Evolutionary conservation across 2,329 filamentous ascomycete genomes (phyloP), one percentile per base, ranked within the genome.

Genomic region (Plenodomus tracheiphilus): DNA sequence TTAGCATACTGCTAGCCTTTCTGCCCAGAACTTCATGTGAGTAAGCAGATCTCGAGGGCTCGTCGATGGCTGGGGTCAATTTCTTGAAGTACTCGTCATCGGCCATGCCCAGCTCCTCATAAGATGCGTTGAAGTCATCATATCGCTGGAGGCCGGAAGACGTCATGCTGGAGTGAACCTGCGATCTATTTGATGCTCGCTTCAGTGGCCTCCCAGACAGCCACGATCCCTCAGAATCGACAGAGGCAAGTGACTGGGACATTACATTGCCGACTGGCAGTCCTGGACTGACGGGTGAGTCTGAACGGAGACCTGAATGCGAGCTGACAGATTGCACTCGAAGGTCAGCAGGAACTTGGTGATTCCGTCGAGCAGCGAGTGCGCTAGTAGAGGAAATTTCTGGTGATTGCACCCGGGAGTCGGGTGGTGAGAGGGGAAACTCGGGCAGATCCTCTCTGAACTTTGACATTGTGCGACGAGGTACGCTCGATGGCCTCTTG

Each of bases 211-310:
- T 85, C 15, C 93, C 91, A 3, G 91, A 94, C 38, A 99, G 85
- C 94, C 94, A 99, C 0, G 92, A 97, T 4, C 84, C 94, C 75
- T 99, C 94, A 0, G 92, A 97, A 66, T 97, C 94, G 50, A 97
- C 90, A 0, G 92, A 97, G 2, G 91, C 94, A 16, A 97, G 80
- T 0, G 93, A 97, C 70, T 92, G 87, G 22, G 91, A 90, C 66
- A 91, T 73, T 28, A 68, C 51, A 11, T 66, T 68, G 17, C 65
- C 60, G 18, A 59, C 50, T 11, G 61, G 65, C 30, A 62, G 55
- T n/a, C 56, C 62, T 7, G 70, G 64, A 38, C 65, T 71, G 41
- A 73, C 65, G 0, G 76, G 74, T 9, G 76, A 78, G 40, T 78
- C 76, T 22, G 71, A 75, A 38, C 75, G 71, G 42, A 49, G 49